A percentile compares a stretch with the other conserved stretches of the same genome.
These are phyloP conservation scores for Sporisorium scitamineum DNA, from an alignment of 1,284 basidiomycete genomes.

Conservation along the genomic window DNA sequence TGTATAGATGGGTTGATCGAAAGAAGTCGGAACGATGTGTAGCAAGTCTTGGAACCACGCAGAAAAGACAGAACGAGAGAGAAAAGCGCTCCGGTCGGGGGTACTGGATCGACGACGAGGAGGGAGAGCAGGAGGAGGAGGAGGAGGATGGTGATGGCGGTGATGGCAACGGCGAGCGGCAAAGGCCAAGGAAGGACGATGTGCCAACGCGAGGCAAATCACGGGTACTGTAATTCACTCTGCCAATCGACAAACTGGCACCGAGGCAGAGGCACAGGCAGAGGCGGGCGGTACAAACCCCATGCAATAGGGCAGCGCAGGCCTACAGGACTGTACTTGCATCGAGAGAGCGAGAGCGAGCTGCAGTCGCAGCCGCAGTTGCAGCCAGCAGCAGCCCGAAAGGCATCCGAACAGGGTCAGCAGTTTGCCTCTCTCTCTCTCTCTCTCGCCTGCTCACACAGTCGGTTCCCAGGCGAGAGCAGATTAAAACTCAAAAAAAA, in stretches of 20 bases:
- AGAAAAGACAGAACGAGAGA: not conserved
- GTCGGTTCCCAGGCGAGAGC: not conserved
- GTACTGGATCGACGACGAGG: not conserved
- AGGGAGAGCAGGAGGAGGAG: not conserved
- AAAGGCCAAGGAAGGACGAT: not conserved
- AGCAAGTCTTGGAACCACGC: not conserved
- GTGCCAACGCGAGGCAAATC: not conserved
- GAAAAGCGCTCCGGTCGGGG: not conserved
- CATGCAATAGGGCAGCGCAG: not conserved
- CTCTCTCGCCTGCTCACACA: not conserved
- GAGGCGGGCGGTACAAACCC: not conserved
- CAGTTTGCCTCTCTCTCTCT: no score
- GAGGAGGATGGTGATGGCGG: not conserved
- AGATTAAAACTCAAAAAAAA: slow-evolving; percentile 7
- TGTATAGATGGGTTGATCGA: not conserved
- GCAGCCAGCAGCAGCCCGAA: slow-evolving; percentile 1
- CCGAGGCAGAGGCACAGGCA: not conserved
- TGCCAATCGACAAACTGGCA: not conserved
- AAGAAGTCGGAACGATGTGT: slow-evolving; percentile 1
- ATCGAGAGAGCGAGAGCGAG: not conserved
- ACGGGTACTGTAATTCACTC: no score
- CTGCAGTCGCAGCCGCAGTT: not conserved
- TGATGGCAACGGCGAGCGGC: not conserved
- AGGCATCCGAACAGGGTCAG: slow-evolving; percentile 4
- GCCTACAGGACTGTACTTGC: no score